Evolutionary conservation across 495 filamentous ascomycete genomes (phyloP), one percentile per base, ranked within the genome.

Genomic region (Jackrogersella minutella): DNA sequence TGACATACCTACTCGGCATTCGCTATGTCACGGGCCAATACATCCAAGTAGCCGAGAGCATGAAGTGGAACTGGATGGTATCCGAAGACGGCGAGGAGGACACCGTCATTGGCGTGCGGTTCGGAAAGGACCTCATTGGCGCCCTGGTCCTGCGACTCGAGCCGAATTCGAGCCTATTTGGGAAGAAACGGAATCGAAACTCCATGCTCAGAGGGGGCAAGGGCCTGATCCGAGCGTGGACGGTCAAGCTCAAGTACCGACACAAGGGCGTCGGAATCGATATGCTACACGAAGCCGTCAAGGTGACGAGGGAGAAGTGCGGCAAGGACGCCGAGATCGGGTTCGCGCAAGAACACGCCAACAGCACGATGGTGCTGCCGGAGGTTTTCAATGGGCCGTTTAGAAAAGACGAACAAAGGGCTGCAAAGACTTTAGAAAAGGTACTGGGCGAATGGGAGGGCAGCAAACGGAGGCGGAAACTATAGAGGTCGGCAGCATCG

Each of bases 201-300:
- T 65, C 73, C 21, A 49, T 73, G 63, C 66, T 73, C 16, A 71
- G 65, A 34, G 85, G 79, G 8, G 85, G 80, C 24, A 73, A 75
- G 51, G 84, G 80, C 3, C 75, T 90, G 14, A 87, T 94, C 44
- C 80, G 88, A 19, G 91, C 89, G 0, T 93, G 91, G 90, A 91
- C 91, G 2, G 89, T 92, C 0, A 80, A 83, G 72, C 62, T 86
- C 60, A 79, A 75, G 64, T 93, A 91, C 73, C 81, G 93, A 10
- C 77, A 84, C 4, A 80, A 80, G 52, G 92, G 92, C 0, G 76
- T 96, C 6, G 93, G 92, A 3, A 77, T 69, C 13, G 87, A 84
- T 21, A 76, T 97, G 72, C 75, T 96, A 53, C 83, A 88, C 54
- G 85, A 88, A 63, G 89, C 86, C 2, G 86, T 91, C 0, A 77